Evolutionary conservation across 2,329 filamentous ascomycete species (phyloP).

Genomic region (Curvularia spicifera): DNA sequence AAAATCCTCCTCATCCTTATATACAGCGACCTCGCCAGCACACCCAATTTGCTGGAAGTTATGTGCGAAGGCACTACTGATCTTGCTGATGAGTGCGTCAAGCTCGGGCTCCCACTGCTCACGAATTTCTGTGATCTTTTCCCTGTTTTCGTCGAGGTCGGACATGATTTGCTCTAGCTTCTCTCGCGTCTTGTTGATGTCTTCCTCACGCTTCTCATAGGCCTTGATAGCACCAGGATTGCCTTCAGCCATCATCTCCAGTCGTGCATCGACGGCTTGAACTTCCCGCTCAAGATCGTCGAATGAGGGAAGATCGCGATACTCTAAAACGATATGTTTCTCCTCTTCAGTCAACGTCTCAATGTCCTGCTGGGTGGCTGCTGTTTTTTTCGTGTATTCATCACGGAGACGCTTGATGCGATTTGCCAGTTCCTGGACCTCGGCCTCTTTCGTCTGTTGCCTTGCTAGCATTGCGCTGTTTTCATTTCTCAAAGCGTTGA

Average conservation of each 20-base stretch:
- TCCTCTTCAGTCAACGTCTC: slow-evolving; percentile 37
- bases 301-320: slow-evolving; percentile 26
- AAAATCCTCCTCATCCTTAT: slow-evolving; percentile 89
- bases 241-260: slow-evolving; percentile 80
- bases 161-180: slow-evolving; percentile 64
- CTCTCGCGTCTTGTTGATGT: slow-evolving; percentile 70
- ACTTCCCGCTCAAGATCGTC: slow-evolving; percentile 77
- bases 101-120: slow-evolving; percentile 82
- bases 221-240: slow-evolving; percentile 77
- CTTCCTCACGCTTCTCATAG: slow-evolving; percentile 60
- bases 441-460: slow-evolving; percentile 37
- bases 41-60: slow-evolving; percentile 96
- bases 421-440: slow-evolving; percentile 27
- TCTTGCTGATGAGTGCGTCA: slow-evolving; percentile 76
- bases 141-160: slow-evolving; percentile 62
- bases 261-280: slow-evolving; percentile 72
- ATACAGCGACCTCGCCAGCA: slow-evolving; percentile 84
- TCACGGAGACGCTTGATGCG: slow-evolving; percentile 16
- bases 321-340: slow-evolving; percentile 26
- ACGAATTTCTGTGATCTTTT: slow-evolving; percentile 70
- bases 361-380: slow-evolving; percentile 25
- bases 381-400: slow-evolving; percentile 25
- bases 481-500: slow-evolving; percentile 69
- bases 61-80: slow-evolving; percentile 88
- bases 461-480: slow-evolving; percentile 55